Percentiles rank a stretch among this genome's conserved stretches.
Conservation (phyloP, 1,284 basidiomycete genomes). For the Moesziomyces antarcticus region DNA sequence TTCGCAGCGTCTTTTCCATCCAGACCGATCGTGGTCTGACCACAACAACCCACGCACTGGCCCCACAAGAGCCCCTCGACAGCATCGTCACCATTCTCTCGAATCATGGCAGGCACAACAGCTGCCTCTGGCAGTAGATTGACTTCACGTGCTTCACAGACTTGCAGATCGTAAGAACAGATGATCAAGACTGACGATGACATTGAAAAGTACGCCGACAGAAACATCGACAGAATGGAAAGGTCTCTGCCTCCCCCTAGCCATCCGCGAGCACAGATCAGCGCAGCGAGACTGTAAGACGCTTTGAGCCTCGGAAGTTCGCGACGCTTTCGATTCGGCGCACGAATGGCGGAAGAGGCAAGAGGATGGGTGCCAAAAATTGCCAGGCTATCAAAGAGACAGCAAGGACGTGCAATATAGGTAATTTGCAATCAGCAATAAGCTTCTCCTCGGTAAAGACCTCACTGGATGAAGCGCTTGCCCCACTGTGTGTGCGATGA, state of each 20-base stretch:
- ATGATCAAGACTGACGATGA: not conserved
- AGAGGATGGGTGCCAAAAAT: slow-evolving; percentile 57
- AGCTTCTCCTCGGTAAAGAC: slow-evolving; percentile 64
- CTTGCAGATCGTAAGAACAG: too few relatives aligned
- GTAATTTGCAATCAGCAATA: slow-evolving; percentile 66
- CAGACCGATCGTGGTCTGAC: too few relatives aligned
- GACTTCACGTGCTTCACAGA: too few relatives aligned
- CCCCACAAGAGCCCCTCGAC: too few relatives aligned
- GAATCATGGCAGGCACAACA: too few relatives aligned
- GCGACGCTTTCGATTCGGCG: not conserved
- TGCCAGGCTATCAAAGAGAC: slow-evolving; percentile 59
- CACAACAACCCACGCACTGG: too few relatives aligned
- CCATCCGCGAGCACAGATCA: slow-evolving; percentile 1
- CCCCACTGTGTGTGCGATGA: slow-evolving; percentile 32
- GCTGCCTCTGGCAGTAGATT: too few relatives aligned
- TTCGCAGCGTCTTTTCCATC: too few relatives aligned
- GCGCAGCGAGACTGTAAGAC: slow-evolving; percentile 1
- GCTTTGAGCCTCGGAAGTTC: slow-evolving; percentile 23
- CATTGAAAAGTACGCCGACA: not conserved
- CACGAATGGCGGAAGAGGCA: slow-evolving; percentile 28
- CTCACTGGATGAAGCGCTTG: slow-evolving; percentile 65
- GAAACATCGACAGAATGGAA: not conserved
- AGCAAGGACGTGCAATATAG: slow-evolving; percentile 62
- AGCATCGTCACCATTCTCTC: too few relatives aligned
- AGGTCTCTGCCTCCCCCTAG: slow-evolving; percentile 22